A percentile compares a stretch with the other conserved stretches of the same genome.
Evolutionary conservation across 1,284 basidiomycete genomes (phyloP).

Genomic region (Pseudozyma tsukubaensis): DNA sequence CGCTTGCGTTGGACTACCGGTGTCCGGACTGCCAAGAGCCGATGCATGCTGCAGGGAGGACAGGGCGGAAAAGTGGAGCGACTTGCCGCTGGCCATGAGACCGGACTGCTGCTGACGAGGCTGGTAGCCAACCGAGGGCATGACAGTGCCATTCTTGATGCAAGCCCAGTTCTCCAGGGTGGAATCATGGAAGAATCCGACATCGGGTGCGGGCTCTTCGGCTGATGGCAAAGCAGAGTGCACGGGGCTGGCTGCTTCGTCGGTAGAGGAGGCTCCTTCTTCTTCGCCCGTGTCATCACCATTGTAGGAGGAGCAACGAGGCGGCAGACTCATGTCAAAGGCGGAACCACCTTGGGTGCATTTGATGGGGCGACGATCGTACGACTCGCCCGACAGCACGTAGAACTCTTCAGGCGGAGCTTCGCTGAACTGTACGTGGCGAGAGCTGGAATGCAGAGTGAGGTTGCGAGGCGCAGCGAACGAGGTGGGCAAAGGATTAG

Average conservation of each 20-base stretch:
- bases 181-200: slow-evolving; percentile 36
- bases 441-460: slow-evolving; percentile 13
- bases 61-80: slow-evolving; percentile 47
- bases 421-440: slow-evolving; percentile 55
- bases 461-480: slow-evolving; percentile 36
- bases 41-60: slow-evolving; percentile 38
- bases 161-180: slow-evolving; percentile 51
- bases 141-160: slow-evolving; percentile 55
- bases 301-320: slow-evolving; percentile 40
- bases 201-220: slow-evolving; percentile 42
- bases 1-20: slow-evolving; percentile 5
- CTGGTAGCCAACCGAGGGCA: slow-evolving; percentile 37
- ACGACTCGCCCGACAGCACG: slow-evolving; percentile 47
- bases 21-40: slow-evolving; percentile 15
- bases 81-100: slow-evolving; percentile 48
- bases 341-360: slow-evolving; percentile 57
- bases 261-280: slow-evolving; percentile 32
- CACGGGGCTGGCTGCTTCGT: background rate
- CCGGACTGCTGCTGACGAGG: slow-evolving; percentile 47
- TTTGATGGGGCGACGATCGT: slow-evolving; percentile 60
- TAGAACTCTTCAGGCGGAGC: slow-evolving; percentile 53
- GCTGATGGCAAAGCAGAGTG: slow-evolving; percentile 14
- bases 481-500: slow-evolving; percentile 31
- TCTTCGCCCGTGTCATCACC: slow-evolving; percentile 38
- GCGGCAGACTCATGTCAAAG: slow-evolving; percentile 57